A percentile compares a stretch with the other conserved stretches of the same genome.
Evolutionary conservation across 2,329 filamentous ascomycete species (phyloP).

Genomic region (Thermomyces lanuginosus): DNA sequence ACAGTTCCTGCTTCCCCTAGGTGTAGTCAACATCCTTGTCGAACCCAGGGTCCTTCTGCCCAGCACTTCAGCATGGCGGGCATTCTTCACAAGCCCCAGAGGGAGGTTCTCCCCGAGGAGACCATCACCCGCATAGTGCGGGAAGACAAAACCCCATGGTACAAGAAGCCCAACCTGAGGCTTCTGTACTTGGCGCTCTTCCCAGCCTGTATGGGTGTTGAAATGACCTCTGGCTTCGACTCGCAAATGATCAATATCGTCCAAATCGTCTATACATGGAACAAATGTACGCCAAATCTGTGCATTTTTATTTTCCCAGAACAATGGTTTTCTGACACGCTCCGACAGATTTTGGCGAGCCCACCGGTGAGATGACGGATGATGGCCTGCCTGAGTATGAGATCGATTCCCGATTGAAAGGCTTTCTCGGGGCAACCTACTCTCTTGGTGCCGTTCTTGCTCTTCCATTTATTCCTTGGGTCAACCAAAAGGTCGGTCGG

Average conservation of each 20-base stretch:
- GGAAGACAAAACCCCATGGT: constrained; percentile 35
- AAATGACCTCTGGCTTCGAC: constrained; percentile 46
- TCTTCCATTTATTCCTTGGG: constrained; percentile 40
- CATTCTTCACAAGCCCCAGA: too few species aligned
- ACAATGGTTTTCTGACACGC: constrained; percentile 3
- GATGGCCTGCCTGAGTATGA: constrained; percentile 9
- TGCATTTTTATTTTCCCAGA: too few species aligned
- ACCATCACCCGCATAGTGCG: too few species aligned
- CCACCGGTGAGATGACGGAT: constrained; percentile 9
- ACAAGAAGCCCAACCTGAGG: constrained; percentile 43
- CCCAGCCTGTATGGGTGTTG: constrained; percentile 45
- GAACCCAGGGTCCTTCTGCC: too few species aligned
- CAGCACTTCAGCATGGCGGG: too few species aligned
- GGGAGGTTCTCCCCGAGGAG: too few species aligned
- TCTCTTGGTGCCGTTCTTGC: constrained; percentile 43
- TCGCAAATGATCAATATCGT: constrained; percentile 34
- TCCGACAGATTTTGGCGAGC: constrained; percentile 10
- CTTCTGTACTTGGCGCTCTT: constrained; percentile 42
- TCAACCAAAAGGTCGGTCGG: constrained; percentile 41
- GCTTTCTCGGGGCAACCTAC: constrained; percentile 43
- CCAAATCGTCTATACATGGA: constrained; percentile 25
- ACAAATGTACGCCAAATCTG: constrained; percentile 25
- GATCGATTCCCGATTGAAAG: constrained; percentile 17
- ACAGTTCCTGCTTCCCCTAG: too few species aligned
- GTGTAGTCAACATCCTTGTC: too few species aligned